phyloP scores from a whole-genome alignment of 768 basidiomycete species.

The Flagelloscypha sp. region DNA sequence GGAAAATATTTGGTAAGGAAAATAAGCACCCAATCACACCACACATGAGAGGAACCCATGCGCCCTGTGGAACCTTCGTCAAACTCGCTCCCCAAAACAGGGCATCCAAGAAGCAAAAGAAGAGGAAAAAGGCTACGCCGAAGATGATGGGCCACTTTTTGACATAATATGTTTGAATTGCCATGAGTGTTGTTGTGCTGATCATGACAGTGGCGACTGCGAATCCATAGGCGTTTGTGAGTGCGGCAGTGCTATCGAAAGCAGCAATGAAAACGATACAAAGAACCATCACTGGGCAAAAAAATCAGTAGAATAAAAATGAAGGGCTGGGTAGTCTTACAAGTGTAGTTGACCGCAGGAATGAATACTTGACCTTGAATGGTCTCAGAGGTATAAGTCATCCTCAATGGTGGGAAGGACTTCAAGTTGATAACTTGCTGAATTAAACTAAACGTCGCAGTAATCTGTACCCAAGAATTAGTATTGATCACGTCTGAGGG shows the following conservation, averaged over 20 bases:
- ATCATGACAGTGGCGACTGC: conserved; percentile 63
- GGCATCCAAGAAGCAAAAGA: conserved; percentile 61
- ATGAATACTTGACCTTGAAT: conserved; percentile 62
- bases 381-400: conserved; percentile 52
- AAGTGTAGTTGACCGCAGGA: conserved; percentile 50
- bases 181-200: conserved; percentile 46
- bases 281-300: conserved; percentile 37
- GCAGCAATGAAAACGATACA: conserved; percentile 48
- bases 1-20: not conserved
- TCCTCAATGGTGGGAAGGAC: conserved; percentile 46
- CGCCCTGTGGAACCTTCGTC: conserved; percentile 55
- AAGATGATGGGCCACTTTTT: conserved; percentile 40
- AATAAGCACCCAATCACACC: conserved; percentile 28
- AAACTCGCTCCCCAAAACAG: conserved; percentile 60
- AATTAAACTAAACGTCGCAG: conserved; percentile 52
- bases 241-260: conserved; percentile 43
- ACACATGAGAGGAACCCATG: conserved; percentile 59
- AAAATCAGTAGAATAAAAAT: too few relatives aligned
- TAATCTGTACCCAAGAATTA: too few relatives aligned
- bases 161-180: conserved; percentile 49
- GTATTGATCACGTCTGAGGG: too few relatives aligned
- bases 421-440: conserved; percentile 62
- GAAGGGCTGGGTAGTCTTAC: conserved; percentile 18
- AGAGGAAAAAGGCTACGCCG: conserved; percentile 36
- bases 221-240: conserved; percentile 58